These are phyloP conservation scores for Geosmithia putterillii DNA, from an alignment of 2,329 filamentous ascomycete species.

Conservation along the genomic window DNA sequence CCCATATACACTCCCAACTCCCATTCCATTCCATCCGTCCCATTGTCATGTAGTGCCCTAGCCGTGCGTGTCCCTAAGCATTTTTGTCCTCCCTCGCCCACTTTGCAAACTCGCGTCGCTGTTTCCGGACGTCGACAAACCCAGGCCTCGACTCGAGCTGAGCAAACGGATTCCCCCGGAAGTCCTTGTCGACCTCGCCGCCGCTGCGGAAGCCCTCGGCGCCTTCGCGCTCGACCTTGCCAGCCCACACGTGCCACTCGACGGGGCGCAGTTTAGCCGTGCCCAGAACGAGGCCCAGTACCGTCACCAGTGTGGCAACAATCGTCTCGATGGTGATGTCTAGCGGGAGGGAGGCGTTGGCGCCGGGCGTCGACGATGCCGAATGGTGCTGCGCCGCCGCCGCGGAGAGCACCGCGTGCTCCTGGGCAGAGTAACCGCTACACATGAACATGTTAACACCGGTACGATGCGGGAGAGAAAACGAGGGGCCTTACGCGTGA, in stretches of 20 bases:
- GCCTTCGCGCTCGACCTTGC: slow-evolving; percentile 71
- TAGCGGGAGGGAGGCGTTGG: slow-evolving; percentile 40
- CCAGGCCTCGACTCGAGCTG: slow-evolving; percentile 68
- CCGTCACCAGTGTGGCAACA: slow-evolving; percentile 67
- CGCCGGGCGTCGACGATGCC: slow-evolving; percentile 22
- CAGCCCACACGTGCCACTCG: slow-evolving; percentile 69
- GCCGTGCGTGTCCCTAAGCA: background rate
- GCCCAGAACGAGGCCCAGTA: slow-evolving; percentile 67
- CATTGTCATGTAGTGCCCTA: background rate
- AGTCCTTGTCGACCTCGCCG: slow-evolving; percentile 58
- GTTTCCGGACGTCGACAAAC: slow-evolving; percentile 78
- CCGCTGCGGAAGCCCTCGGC: slow-evolving; percentile 41
- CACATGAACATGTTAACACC: too few relatives aligned
- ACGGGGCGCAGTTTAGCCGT: slow-evolving; percentile 75
- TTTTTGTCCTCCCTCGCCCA: slow-evolving; percentile 44
- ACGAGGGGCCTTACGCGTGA: slow-evolving; percentile 58
- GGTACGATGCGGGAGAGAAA: background rate
- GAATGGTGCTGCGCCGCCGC: slow-evolving; percentile 32
- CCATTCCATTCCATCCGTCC: background rate
- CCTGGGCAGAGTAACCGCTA: slow-evolving; percentile 96
- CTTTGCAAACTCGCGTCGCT: slow-evolving; percentile 65
- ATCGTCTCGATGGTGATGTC: slow-evolving; percentile 87
- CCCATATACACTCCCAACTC: background rate
- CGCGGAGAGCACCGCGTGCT: slow-evolving; percentile 68
- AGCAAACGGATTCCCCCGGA: slow-evolving; percentile 66